These are phyloP conservation scores for Lunularia cruciata DNA, from an alignment of 225 moss, liverwort and hornwort genomes.

Conservation along the genomic window DNA sequence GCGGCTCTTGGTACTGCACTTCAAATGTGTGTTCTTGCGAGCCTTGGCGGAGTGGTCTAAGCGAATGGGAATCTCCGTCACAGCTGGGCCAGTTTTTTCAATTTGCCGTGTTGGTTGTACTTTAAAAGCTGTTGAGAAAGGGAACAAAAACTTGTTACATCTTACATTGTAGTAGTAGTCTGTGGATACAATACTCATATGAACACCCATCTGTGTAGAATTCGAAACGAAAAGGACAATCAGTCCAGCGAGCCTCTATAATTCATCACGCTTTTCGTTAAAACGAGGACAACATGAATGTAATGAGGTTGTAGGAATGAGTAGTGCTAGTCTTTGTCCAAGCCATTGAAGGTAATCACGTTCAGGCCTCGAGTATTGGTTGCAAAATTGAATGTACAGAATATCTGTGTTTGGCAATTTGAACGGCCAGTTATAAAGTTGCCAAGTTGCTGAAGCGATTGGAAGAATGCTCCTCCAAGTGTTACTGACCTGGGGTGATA, in stretches of 20 bases:
- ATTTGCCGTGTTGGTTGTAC: slow-evolving; percentile 6
- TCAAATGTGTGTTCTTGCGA: no score
- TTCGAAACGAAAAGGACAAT: background rate
- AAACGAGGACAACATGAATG: background rate
- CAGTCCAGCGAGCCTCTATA: background rate
- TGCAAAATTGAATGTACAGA: slow-evolving; percentile 11
- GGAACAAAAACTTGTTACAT: background rate
- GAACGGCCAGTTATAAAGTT: background rate
- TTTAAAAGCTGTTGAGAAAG: background rate
- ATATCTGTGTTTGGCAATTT: background rate
- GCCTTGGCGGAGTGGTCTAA: background rate
- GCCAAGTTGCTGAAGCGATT: background rate
- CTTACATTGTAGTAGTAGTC: slow-evolving; percentile 4
- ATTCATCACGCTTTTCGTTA: background rate
- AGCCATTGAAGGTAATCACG: background rate
- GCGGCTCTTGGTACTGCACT: no score
- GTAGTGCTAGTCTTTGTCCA: background rate
- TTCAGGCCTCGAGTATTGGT: background rate
- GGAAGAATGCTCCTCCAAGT: no score
- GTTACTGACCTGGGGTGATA: no score
- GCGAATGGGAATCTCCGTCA: background rate
- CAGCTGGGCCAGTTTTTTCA: background rate
- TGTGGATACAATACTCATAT: background rate
- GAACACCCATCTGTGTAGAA: background rate
- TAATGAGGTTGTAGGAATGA: background rate